Evolutionary conservation across 306 rosid genomes (phyloP).

Genomic region (Hylodesmum podocarpum): DNA sequence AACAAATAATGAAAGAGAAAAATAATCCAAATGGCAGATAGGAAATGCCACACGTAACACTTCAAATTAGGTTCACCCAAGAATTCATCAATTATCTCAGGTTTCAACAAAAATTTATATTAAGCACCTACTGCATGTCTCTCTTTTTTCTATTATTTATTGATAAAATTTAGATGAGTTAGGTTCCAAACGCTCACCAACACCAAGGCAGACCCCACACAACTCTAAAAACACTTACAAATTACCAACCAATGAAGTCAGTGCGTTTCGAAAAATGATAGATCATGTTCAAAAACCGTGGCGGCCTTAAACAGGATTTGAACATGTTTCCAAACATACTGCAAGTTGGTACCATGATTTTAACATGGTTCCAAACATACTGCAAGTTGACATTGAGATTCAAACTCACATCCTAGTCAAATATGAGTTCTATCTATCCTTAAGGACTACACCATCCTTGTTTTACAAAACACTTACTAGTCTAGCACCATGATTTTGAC

Average conservation of each 20-base stretch:
- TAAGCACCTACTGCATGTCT: neutral
- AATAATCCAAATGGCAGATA: neutral
- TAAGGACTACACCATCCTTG: no score
- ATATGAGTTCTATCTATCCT: neutral
- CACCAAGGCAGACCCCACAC: neutral
- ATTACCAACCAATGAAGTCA: neutral
- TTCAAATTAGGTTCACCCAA: neutral
- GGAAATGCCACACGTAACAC: neutral
- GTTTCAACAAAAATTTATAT: neutral
- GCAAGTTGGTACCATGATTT: no score
- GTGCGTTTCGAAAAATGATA: no score
- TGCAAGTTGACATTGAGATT: neutral
- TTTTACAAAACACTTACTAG: no score
- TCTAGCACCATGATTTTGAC: slow-evolving; percentile 19
- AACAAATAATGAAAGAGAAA: neutral
- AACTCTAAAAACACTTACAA: neutral
- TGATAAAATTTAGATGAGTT: neutral
- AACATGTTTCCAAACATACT: no score
- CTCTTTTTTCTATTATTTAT: no score
- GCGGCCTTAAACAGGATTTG: no score
- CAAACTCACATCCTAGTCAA: neutral
- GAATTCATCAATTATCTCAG: neutral
- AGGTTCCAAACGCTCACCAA: neutral
- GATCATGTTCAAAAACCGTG: no score
- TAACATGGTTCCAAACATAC: no score